Evolutionary conservation across 768 basidiomycete species (phyloP).

Genomic region (Postia placenta): DNA sequence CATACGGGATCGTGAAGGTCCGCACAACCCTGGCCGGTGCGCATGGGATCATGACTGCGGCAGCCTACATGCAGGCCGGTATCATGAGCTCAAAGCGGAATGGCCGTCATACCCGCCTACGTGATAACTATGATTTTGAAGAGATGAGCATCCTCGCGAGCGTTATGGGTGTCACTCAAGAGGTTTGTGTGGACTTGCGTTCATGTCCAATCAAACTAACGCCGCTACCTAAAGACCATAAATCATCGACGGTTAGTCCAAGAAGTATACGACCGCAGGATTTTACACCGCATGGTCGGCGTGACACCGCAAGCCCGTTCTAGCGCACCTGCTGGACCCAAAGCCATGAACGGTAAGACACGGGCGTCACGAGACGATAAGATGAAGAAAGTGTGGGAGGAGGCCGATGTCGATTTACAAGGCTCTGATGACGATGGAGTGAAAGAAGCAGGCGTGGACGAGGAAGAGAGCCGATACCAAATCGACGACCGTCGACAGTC

Average conservation of each 20-base stretch:
- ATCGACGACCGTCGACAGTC: constrained; percentile 31
- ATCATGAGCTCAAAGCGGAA: constrained; percentile 51
- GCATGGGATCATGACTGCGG: constrained; percentile 67
- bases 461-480: constrained; percentile 42
- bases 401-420: constrained; percentile 30
- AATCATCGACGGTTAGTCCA: constrained; percentile 65
- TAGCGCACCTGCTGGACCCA: background rate
- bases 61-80: constrained; percentile 59
- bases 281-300: constrained; percentile 55
- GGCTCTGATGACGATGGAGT: constrained; percentile 21
- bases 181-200: constrained; percentile 41
- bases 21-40: constrained; percentile 82
- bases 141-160: constrained; percentile 76
- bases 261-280: constrained; percentile 57
- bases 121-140: constrained; percentile 40
- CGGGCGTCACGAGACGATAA: constrained; percentile 17
- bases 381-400: constrained; percentile 34
- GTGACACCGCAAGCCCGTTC: constrained; percentile 26
- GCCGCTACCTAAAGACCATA: constrained; percentile 51
- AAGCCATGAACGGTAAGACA: constrained; percentile 6
- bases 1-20: constrained; percentile 79
- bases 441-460: constrained; percentile 34
- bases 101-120: constrained; percentile 42
- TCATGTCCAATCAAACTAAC: constrained; percentile 6
- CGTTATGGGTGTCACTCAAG: constrained; percentile 78